A percentile compares a stretch with the other conserved stretches of the same genome.
These are phyloP conservation scores for Mycena belliarum DNA, from an alignment of 768 basidiomycete genomes.

Conservation along the genomic window DNA sequence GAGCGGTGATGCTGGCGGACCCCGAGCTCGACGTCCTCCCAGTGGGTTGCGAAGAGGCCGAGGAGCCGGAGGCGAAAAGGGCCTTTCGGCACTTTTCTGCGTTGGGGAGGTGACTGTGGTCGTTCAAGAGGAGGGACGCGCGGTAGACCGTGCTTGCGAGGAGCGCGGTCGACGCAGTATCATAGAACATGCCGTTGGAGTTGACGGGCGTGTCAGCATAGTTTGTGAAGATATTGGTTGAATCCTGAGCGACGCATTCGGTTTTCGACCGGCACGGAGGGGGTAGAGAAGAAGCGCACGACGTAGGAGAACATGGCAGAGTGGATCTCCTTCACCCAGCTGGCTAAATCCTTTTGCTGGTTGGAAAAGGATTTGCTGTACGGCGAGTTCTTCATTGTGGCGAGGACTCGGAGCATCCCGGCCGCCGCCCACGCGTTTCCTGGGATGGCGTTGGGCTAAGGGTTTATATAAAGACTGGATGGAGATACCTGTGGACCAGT, in stretches of 20 bases:
- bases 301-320: constrained; percentile 63
- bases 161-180: constrained; percentile 72
- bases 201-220: constrained; percentile 57
- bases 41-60: background rate
- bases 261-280: constrained; percentile 4
- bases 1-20: constrained; percentile 8
- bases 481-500: constrained; percentile 73
- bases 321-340: constrained; percentile 76
- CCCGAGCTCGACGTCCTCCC: background rate
- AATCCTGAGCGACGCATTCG: constrained; percentile 36
- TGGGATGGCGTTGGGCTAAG: constrained; percentile 26
- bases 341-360: constrained; percentile 57
- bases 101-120: constrained; percentile 49
- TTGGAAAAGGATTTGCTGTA: constrained; percentile 48
- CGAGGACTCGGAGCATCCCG: constrained; percentile 82
- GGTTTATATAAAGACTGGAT: background rate
- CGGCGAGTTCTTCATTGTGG: constrained; percentile 66
- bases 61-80: constrained; percentile 24
- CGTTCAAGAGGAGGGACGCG: constrained; percentile 53
- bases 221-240: constrained; percentile 62
- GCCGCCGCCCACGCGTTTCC: constrained; percentile 91
- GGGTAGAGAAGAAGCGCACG: constrained; percentile 42
- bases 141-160: constrained; percentile 79
- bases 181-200: constrained; percentile 57
- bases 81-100: constrained; percentile 60